Evolutionary conservation across 257 asterid genomes (phyloP), one percentile per base, ranked within the genome.

Genomic region (Hygrophila difformis): DNA sequence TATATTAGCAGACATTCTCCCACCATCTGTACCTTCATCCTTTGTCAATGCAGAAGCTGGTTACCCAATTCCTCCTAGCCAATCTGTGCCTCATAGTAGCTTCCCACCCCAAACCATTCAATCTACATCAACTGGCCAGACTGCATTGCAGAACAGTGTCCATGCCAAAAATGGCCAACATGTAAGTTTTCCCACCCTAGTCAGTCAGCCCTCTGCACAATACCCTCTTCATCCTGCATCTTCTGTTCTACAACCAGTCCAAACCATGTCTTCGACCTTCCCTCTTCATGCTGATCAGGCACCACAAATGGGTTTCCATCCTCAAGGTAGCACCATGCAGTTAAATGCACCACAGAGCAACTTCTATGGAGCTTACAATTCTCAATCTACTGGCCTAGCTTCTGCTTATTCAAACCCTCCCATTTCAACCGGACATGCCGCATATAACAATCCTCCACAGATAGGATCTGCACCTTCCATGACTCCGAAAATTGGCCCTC

Each of bases 1-100:
- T 69, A 78, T 91, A 62, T 76, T 91, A 67, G 99, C 94, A 1
- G 95, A 86, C 65, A 86, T 91, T 67, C 95, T 91, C 46, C 99
- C 94, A 10, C 87, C 37, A 33, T 10, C 83, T 18, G 55, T 64
- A 37, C 42, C 47, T 33, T 1, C 37, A 33, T 33, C n/a, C n/a
- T n/a, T n/a, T n/a, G n/a, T n/a, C n/a, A n/a, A n/a, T n/a, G n/a
- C n/a, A n/a, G n/a, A n/a, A n/a, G n/a, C n/a, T n/a, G n/a, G n/a
- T n/a, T n/a, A n/a, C n/a, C n/a, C n/a, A n/a, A n/a, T n/a, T n/a
- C n/a, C n/a, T n/a, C n/a, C n/a, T n/a, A n/a, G n/a, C n/a, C n/a
- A n/a, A n/a, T n/a, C n/a, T n/a, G n/a, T n/a, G n/a, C n/a, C n/a
- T n/a, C n/a, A n/a, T n/a, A n/a, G n/a, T n/a, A n/a, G n/a, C n/a